Conservation (phyloP, 257 asterid species). For the Cordia subcordata region DNA sequence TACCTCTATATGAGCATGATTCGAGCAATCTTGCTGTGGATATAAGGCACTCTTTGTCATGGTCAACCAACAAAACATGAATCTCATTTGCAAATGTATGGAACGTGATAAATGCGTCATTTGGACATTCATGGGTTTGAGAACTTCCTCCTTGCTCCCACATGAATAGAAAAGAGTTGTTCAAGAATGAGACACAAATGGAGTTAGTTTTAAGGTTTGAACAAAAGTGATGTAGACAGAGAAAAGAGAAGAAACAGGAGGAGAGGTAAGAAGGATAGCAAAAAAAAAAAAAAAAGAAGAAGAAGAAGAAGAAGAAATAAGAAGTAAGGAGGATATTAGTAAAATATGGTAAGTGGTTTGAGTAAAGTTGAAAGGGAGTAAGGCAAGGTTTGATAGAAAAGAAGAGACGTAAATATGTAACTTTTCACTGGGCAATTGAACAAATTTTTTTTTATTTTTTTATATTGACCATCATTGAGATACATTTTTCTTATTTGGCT, state of each 20-base stretch:
- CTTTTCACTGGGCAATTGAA: too few species aligned
- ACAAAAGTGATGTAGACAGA: not conserved
- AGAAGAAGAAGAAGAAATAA: not conserved
- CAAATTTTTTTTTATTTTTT: too few species aligned
- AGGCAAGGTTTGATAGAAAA: too few species aligned
- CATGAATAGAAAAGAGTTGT: not conserved
- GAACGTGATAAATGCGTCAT: not conserved
- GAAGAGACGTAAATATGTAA: too few species aligned
- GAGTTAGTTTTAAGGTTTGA: not conserved
- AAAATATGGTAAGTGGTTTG: not conserved
- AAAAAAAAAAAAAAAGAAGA: too few species aligned
- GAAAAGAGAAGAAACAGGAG: not conserved
- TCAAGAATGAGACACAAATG: not conserved
- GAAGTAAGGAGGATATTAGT: not conserved
- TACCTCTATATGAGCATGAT: conserved; percentile 15
- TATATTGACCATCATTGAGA: too few species aligned
- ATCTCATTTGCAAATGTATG: not conserved
- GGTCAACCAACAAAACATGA: conserved; percentile 17
- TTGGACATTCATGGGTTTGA: not conserved
- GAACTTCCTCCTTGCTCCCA: not conserved
- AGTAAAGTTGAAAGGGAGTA: not conserved
- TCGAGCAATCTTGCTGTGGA: conserved; percentile 12
- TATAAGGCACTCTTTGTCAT: not conserved
- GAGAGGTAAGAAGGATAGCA: not conserved
- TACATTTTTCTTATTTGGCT: too few species aligned